Evolutionary conservation across 257 asterid genomes (phyloP), one percentile per base, ranked within the genome.

Genomic region (Ophiorrhiza pumila): DNA sequence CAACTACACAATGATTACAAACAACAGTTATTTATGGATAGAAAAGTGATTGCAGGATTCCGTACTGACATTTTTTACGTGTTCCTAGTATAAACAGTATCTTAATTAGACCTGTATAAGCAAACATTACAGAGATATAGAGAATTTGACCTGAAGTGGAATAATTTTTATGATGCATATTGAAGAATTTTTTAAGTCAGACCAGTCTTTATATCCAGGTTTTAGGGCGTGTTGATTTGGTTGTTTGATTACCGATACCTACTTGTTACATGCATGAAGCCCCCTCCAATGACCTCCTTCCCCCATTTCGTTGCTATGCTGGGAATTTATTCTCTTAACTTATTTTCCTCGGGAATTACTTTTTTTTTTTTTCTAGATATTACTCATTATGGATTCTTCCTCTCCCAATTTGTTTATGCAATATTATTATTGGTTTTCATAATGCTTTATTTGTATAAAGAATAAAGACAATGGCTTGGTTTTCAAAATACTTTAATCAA

Each of bases 351-450:
- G 17, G 67, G 42, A 31, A 31, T 29, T 5, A 20, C 23, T 49
- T 7, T 50, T 9, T 63, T 37, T 20, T 29, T 1, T 17, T 39
- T 4, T 27, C 7, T 7, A 25, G 1, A 11, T 50, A 67, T 47
- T 67, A 20, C 27, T 47, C n/a, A 47, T n/a, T 27, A 17, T n/a
- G 64, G 56, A 34, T 37, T 22, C 11, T 37, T 17, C 20, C 13
- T 12, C 12, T 69, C 63, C n/a, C n/a, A n/a, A n/a, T n/a, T 12
- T 69, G 49, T 1, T n/a, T 29, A 17, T 69, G 64, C 73, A 69
- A 5, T 11, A 41, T 34, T 69, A 2, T 25, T 42, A 68, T 32
- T 17, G 45, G 23, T 68, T 68, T 39, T 34, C 23, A 4, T 14
- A 11, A 50, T 34, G 11, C 29, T 69, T 37, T 20, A 49, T 52